These are phyloP conservation scores for Cucumis melo DNA, from an alignment of 306 rosid genomes.

Conservation along the genomic window DNA sequence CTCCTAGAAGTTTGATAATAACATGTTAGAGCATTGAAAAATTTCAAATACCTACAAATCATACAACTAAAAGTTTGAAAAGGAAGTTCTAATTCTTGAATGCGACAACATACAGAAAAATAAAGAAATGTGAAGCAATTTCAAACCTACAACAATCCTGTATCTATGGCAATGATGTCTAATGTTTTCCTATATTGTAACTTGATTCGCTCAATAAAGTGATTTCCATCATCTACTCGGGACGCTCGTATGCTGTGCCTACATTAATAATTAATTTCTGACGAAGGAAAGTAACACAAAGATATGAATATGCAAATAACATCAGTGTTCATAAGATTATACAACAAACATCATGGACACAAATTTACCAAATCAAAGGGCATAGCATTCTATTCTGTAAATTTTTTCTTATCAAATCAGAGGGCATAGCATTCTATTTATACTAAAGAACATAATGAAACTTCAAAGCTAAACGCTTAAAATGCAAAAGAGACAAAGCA, in stretches of 20 bases:
- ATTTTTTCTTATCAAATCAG: too few species aligned
- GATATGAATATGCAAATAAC: background rate
- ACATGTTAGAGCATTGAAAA: background rate
- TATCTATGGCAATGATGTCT: background rate
- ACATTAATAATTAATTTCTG: background rate
- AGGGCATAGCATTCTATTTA: too few species aligned
- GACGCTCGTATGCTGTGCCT: background rate
- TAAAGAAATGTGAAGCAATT: background rate
- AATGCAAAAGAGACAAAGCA: too few species aligned
- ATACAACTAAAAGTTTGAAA: too few species aligned
- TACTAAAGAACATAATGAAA: too few species aligned
- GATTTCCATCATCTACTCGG: background rate
- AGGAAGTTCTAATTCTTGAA: background rate
- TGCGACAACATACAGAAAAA: background rate
- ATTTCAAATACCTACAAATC: background rate
- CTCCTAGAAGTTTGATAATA: background rate
- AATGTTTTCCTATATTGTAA: background rate
- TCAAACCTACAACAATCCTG: background rate
- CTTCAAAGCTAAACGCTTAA: too few species aligned
- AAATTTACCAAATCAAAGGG: background rate
- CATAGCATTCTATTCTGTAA: too few species aligned
- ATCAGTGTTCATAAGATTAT: background rate
- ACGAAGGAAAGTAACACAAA: background rate
- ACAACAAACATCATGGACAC: background rate
- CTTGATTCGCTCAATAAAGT: background rate